Base-by-base conservation (phyloP, 2,329 filamentous ascomycete genomes). In the Colletotrichum siamense region DNA sequence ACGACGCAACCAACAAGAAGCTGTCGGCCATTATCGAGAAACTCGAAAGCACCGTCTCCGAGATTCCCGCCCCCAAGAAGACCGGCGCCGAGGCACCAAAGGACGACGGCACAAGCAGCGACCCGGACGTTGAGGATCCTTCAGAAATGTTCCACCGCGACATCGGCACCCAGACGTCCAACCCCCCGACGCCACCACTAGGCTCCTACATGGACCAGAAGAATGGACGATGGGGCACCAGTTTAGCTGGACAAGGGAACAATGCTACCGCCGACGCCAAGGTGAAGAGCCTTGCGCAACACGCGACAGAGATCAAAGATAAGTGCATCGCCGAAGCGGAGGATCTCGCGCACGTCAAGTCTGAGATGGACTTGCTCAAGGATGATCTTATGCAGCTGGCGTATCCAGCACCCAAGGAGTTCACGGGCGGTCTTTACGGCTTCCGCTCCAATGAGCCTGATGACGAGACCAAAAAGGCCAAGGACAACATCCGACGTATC, bases 101-200 rank as follows among this genome's bases (percentile, higher is more conserved):
- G 10, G 73, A 77, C 16, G 69, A 78, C 24, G 83, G 34, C 9
- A 69, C 69, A 75, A 80, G 83, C 59, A 59, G 84, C 83, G n/a
- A 89, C 80, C 44, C 44, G n/a, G 89, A 88, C 30, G 88, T 86
- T 74, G 90, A 91, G 77, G 92, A 94, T 79, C 95, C 95, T 1
- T 92, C 93, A 1, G 95, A 96, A 83, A 90, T 96, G 77, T 97
- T 95, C 85, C 94, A 96, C 83, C 92, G 94, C 62, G 95, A 97
- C 81, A 90, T 95, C 76, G 94, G 94, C 78, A 94, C 95, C 2
- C 95, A 97, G 84, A 97, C 95, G 1, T 92, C 92, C 26, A 80
- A 81, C 62, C 79, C 82, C 68, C 66, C 77, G 15, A 75, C 76
- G 34, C 74, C 78, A 30, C n/a, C 10, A n/a, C 59, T 63, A 34